Conservation (phyloP, 2,329 filamentous ascomycete species). For the Mycosphaerelloides madeirae region DNA sequence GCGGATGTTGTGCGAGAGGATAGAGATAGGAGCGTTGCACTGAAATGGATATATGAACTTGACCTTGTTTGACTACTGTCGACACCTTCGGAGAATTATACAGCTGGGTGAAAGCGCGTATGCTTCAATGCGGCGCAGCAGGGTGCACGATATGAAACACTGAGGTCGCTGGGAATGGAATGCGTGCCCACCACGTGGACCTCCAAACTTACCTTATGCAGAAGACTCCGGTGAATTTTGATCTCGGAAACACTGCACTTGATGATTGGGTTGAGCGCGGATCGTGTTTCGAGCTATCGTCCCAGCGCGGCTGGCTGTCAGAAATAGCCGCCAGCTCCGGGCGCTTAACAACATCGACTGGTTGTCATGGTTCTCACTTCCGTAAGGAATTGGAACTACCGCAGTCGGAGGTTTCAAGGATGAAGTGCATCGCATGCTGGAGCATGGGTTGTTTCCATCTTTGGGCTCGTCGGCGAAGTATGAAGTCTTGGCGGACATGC, state of each 20-base stretch:
- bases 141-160: slow-evolving; percentile 2
- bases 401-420: too few species aligned
- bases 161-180: too few species aligned
- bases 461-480: too few species aligned
- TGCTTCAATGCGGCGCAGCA: slow-evolving; percentile 7
- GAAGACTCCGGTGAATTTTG: not conserved
- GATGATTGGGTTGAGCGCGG: not conserved
- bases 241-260: not conserved
- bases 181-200: too few species aligned
- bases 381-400: too few species aligned
- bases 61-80: not conserved
- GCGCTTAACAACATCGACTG: slow-evolving; percentile 5
- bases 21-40: not conserved
- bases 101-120: slow-evolving; percentile 1
- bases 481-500: too few species aligned
- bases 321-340: slow-evolving; percentile 1
- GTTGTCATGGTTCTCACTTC: not conserved
- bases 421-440: too few species aligned
- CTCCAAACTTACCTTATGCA: not conserved
- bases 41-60: not conserved
- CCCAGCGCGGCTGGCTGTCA: not conserved
- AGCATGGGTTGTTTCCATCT: too few species aligned
- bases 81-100: not conserved
- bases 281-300: not conserved
- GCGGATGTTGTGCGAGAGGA: not conserved